phyloP scores from a whole-genome alignment of 441 rosid genomes.

The Jatropha multifida region DNA sequence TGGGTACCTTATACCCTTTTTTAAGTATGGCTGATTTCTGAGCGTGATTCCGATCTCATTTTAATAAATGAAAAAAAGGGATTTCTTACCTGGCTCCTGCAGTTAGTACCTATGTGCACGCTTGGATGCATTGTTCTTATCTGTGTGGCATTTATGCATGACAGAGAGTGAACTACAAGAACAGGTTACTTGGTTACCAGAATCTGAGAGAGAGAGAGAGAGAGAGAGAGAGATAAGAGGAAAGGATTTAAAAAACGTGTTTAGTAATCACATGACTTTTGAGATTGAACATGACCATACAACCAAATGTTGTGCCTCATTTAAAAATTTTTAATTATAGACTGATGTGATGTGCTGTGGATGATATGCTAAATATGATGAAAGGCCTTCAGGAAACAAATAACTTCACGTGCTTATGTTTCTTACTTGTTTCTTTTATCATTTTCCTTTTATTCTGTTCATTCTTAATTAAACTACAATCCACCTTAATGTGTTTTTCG shows the following conservation, averaged over 20 bases:
- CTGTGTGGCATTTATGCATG: background rate
- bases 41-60: background rate
- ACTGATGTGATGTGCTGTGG: background rate
- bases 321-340: background rate
- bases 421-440: background rate
- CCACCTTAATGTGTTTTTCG: conserved; percentile 13
- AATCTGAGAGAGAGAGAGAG: background rate
- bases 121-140: background rate
- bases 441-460: background rate
- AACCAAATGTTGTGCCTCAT: background rate
- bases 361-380: background rate
- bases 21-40: background rate
- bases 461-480: background rate
- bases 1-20: background rate
- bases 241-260: too few relatives aligned
- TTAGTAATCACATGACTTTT: too few relatives aligned
- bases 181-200: background rate
- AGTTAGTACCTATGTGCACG: background rate
- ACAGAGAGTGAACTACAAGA: background rate
- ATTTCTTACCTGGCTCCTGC: background rate
- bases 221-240: background rate
- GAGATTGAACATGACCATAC: background rate
- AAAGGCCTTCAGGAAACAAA: background rate
- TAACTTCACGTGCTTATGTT: too few relatives aligned
- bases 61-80: background rate